Base-by-base conservation (phyloP, 306 rosid genomes). In the Trifolium pratense region DNA sequence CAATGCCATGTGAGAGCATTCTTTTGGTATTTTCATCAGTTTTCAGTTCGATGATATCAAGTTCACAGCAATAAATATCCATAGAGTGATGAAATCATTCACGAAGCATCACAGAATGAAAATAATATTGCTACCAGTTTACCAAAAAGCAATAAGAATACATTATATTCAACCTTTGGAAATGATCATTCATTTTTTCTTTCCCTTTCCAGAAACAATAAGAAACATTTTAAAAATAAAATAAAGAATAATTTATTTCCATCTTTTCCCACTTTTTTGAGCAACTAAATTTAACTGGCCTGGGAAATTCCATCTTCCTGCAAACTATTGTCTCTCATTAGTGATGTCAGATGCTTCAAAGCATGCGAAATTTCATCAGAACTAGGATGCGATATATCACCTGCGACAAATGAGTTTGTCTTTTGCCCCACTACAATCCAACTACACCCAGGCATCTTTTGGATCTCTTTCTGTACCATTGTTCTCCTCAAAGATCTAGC, bases 371-470 rank as follows among this genome's bases (percentile, higher is more conserved):
- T 87, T 83, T 84, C 89, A 80, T 12, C 78, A 15, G 68, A 79
- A 48, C 64, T 53, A 70, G 76, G 75, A 79, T 86, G 92, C 13
- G 90, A 82, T 45, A 57, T 77, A 66, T 87, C 89, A 56, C 90
- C 83, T 0, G 86, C 90, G 31, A 86, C 81, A 82, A 87, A 90
- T 51, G 75, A 64, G 63, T 79, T 80, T 16, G 79, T 87, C 60
- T 16, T 85, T 68, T 89, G 85, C 63, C 84, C 97, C 46, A 84
- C 78, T 40, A 77, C 76, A 77, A 90, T 90, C 96, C 96, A 89
- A 70, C 97, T 92, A 75, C 82, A 77, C 20, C 94, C 96, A 21
- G 96, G 89, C 84, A 79, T 74, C 75, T 92, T 87, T 59, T 81
- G 84, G 59, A 88, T 84, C 56, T 90, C 85, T 75, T 79, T 92